Base-by-base conservation (phyloP, 805 yeast genomes). In the Priceomyces haplophilus region DNA sequence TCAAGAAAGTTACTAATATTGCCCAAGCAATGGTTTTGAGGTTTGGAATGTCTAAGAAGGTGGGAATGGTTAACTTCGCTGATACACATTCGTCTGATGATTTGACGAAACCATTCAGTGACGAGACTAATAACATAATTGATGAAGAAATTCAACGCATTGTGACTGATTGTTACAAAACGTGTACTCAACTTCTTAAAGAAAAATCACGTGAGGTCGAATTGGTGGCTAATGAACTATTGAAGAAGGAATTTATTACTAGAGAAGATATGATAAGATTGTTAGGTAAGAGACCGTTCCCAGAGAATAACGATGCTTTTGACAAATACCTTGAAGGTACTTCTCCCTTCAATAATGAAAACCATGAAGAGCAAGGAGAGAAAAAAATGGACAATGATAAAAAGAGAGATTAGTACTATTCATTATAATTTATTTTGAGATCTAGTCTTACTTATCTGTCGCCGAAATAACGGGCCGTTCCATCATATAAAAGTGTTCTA, bases 1-100 rank as follows among this genome's bases (percentile, higher is more conserved):
- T 93, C 73, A 88, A 91, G 62, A 93, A 93, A 63, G 96, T 93
- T 17, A 91, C 98, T 0, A 81, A 81, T 44, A 88, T 93, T 79
- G 98, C 98, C 1, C 85, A 83, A 37, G 79, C 85, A 20, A 93
- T 93, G 99, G 96, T 95, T 18, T 78, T 91, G 35, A 79, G 82
- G 48, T 77, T 88, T 56, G 99, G 99, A 41, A 93, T 93, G 99
- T 82, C 91, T 4, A 63, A 75, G 19, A 83, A 84, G 59, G 75
- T 93, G 33, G 99, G 99, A n/a, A 81, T 85, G 59, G 82, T 89
- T 42, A 77, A 80, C 37, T 75, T 76, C 50, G 86, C 81, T 56
- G 95, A 86, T 52, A 80, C 81, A 49, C 83, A 75, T 46, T 76
- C 78, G 52, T 83, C 84, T 24, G 78, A 75, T 47, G 81, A 81